Evolutionary conservation across 352 stramenopile species (phyloP), one percentile per base, ranked within the genome.

Genomic region (Globisporangium perplexum): DNA sequence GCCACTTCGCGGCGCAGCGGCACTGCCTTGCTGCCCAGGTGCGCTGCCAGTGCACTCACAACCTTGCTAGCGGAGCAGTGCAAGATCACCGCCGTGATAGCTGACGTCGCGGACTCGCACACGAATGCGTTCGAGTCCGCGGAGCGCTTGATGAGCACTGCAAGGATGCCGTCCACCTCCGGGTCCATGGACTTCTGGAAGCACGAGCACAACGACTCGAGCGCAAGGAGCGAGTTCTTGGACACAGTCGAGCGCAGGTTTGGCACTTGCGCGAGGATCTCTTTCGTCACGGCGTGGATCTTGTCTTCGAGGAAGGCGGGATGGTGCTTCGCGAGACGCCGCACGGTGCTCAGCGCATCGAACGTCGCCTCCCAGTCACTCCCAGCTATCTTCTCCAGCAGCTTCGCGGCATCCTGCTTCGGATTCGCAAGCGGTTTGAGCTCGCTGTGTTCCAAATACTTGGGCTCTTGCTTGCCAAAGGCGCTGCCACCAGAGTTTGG

Each of bases 61-160:
- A 86, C 70, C 10, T 72, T 68, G 7, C 44, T 41, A 17, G 69
- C 66, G 3, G 79, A 88, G 59, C 77, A 93, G 22, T 87, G 59
- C 4, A 73, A 44, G 20, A 83, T 72, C 26, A 90, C 68, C 0
- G 63, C 50, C n/a, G 75, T 55, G 14, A 93, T 54, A 0, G 79
- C 69, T 10, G 64, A 50, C 24, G 63, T 60, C 4, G 70, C 80
- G 3, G 73, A 83, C 28, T 90, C 79, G 38, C 77, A 88, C 33
- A 93, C 72, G 53, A 93, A 93, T 1, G 70, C 26, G 30, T 90
- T 93, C 8, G 80, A 86, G 53, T 93, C 80, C 2, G 62, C 65
- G 39, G 70, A 80, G 4, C 83, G 78, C 42, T 82, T 86, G 12
- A 93, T 65, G 23, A 93, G 57, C 36, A 86, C 51, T 0, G 78